A percentile compares a stretch with the other conserved stretches of the same genome.
Evolutionary conservation across 2,329 filamentous ascomycete species (phyloP).

Genomic region (Venturiaceae sp.): DNA sequence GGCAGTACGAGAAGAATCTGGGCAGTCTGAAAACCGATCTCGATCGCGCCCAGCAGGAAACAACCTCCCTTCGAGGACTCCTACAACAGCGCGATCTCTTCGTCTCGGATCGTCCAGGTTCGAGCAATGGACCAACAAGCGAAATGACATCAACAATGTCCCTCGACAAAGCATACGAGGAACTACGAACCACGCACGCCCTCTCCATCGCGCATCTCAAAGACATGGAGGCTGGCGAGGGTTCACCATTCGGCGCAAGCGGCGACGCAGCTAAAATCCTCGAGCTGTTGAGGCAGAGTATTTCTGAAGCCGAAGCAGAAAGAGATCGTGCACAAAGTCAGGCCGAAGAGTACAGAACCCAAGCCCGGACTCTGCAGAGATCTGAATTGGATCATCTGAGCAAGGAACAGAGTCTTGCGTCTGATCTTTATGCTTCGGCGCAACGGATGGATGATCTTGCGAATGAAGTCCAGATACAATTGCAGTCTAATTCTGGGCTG

Average conservation of each 20-base stretch:
- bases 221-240: conserved; percentile 45
- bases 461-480: conserved; percentile 66
- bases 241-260: conserved; percentile 16
- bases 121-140: conserved; percentile 11
- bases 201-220: conserved; percentile 59
- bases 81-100: conserved; percentile 76
- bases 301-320: conserved; percentile 60
- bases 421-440: conserved; percentile 64
- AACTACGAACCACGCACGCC: conserved; percentile 62
- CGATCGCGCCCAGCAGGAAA: conserved; percentile 90
- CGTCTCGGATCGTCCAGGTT: conserved; percentile 49
- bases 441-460: conserved; percentile 72
- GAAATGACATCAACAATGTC: conserved; percentile 46
- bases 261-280: conserved; percentile 51
- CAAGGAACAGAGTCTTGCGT: conserved; percentile 55
- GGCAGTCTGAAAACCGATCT: conserved; percentile 90
- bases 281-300: conserved; percentile 56
- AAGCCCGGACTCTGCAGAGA: conserved; percentile 48
- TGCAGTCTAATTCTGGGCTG: conserved; percentile 66
- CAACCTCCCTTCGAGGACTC: conserved; percentile 67
- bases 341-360: conserved; percentile 49
- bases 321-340: conserved; percentile 63
- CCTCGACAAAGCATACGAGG: conserved; percentile 62
- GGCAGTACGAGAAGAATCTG: conserved; percentile 87
- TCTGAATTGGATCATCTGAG: conserved; percentile 46